Conservation (phyloP, 176 grass and related monocot species). For the Avena atlantica region DNA sequence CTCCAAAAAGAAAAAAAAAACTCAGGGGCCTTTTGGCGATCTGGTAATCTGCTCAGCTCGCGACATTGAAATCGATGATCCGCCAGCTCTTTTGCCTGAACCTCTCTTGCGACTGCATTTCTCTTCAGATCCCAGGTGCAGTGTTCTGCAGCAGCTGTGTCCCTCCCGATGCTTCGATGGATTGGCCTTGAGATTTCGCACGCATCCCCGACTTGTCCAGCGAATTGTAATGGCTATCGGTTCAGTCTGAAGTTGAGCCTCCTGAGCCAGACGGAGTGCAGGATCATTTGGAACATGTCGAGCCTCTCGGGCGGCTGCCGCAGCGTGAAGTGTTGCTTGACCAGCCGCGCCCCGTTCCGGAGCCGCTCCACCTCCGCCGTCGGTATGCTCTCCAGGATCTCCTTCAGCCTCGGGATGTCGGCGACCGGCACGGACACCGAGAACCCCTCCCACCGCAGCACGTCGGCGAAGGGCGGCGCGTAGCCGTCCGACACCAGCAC, state of each 20-base stretch:
- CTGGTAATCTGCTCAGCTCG: not conserved
- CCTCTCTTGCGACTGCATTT: not conserved
- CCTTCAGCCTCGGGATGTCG: constrained; percentile 54
- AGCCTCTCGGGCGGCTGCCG: constrained; percentile 60
- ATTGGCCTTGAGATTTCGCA: not conserved
- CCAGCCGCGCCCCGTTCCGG: constrained; percentile 49
- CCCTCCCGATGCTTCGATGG: not conserved
- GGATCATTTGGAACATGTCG: constrained; percentile 86
- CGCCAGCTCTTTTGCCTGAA: not conserved
- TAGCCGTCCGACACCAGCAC: constrained; percentile 67
- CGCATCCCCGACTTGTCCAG: no score
- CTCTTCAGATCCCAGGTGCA: not conserved
- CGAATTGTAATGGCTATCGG: not conserved
- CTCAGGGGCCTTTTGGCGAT: not conserved
- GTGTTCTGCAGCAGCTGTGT: not conserved
- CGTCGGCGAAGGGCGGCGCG: constrained; percentile 66
- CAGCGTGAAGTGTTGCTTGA: constrained; percentile 69
- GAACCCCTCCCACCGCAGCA: constrained; percentile 75
- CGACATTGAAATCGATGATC: not conserved
- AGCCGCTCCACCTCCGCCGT: constrained; percentile 66
- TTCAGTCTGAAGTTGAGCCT: constrained; percentile 60
- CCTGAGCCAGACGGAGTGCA: constrained; percentile 80
- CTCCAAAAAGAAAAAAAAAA: no score
- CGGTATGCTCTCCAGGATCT: constrained; percentile 56
- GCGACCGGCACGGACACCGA: constrained; percentile 63